Evolutionary conservation across 2,329 filamentous ascomycete genomes (phyloP).

Genomic region (Escovopsis weberi): DNA sequence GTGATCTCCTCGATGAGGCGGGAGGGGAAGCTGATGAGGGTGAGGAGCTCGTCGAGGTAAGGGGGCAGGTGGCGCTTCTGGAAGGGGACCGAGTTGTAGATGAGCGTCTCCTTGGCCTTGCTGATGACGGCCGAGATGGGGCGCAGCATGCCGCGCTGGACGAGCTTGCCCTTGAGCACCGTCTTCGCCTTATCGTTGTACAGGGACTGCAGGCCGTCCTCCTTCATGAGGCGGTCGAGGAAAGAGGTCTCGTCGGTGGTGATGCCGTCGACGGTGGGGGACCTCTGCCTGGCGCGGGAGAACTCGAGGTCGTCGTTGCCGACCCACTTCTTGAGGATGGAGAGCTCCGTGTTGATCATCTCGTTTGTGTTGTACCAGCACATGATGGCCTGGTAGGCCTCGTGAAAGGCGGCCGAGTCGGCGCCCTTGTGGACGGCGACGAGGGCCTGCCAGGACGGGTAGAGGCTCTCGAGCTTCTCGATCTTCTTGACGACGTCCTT

Average conservation of each 20-base stretch:
- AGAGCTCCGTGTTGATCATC: conserved; percentile 87
- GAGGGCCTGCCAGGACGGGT: conserved; percentile 65
- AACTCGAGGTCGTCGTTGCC: conserved; percentile 94
- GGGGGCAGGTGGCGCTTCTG: conserved; percentile 81
- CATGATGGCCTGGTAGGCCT: conserved; percentile 77
- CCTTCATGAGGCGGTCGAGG: conserved; percentile 85
- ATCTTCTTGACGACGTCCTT: conserved; percentile 81
- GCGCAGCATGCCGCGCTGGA: conserved; percentile 61
- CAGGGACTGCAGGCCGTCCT: conserved; percentile 83
- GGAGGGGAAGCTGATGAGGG: conserved; percentile 92
- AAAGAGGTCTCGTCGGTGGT: conserved; percentile 81
- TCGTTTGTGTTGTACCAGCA: conserved; percentile 96
- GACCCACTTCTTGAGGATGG: conserved; percentile 88
- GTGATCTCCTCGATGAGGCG: conserved; percentile 95
- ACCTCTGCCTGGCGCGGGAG: conserved; percentile 54
- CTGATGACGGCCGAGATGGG: conserved; percentile 75
- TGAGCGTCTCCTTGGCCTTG: conserved; percentile 86
- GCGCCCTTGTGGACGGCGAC: conserved; percentile 62
- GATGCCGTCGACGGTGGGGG: conserved; percentile 51
- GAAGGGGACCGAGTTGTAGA: conserved; percentile 73
- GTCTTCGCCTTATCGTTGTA: conserved; percentile 51
- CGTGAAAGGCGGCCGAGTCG: conserved; percentile 60
- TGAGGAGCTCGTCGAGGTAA: conserved; percentile 92
- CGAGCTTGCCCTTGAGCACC: conserved; percentile 57
- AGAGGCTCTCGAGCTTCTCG: conserved; percentile 74